Percentiles rank a stretch among this genome's conserved stretches.
These are phyloP conservation scores for Fusarium siculi DNA, from an alignment of 2,329 filamentous ascomycete species.

Conservation along the genomic window DNA sequence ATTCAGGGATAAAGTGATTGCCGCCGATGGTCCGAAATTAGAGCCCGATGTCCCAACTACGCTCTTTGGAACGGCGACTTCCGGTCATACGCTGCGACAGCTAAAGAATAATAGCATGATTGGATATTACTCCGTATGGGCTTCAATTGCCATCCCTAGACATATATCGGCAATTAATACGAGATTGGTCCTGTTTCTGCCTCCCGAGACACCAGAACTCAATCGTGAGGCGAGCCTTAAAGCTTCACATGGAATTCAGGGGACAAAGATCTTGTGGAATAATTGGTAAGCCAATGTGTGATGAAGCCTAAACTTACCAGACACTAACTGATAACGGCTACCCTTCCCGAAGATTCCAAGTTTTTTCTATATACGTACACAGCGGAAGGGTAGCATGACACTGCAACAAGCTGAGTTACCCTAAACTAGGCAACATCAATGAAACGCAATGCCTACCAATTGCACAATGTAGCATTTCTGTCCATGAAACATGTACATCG, in stretches of 20 bases:
- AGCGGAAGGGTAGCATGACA: not conserved
- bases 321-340: not conserved
- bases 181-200: accelerated
- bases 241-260: too few species aligned
- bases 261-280: accelerated
- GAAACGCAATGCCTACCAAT: accelerated
- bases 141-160: accelerated
- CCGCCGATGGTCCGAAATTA: slow-evolving; percentile 28
- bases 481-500: accelerated
- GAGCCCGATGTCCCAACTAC: slow-evolving; percentile 1
- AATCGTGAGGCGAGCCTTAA: accelerated
- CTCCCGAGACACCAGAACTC: accelerated
- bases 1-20: slow-evolving; percentile 26
- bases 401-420: not conserved
- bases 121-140: not conserved
- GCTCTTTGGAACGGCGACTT: slow-evolving; percentile 10
- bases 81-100: not conserved
- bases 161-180: accelerated
- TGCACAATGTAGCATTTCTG: not conserved
- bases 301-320: accelerated
- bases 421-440: not conserved
- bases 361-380: not conserved
- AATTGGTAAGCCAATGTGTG: accelerated
- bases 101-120: not conserved
- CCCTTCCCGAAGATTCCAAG: not conserved